These are phyloP conservation scores for Camillea tinctor DNA, from an alignment of 2,329 filamentous ascomycete genomes.

Conservation along the genomic window DNA sequence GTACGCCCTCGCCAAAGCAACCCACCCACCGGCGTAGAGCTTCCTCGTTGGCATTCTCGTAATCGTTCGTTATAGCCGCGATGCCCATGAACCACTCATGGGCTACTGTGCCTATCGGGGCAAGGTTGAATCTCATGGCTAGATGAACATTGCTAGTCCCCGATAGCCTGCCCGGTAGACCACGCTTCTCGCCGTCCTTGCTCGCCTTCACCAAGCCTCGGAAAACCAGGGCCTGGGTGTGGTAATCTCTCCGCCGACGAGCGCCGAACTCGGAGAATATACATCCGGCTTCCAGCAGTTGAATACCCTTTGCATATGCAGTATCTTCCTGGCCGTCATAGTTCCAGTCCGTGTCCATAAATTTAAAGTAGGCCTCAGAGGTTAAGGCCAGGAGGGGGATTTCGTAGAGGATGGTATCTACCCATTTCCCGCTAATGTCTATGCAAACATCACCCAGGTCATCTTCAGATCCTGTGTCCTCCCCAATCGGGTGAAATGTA, in stretches of 20 bases:
- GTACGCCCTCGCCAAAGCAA: constrained; percentile 81
- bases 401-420: constrained; percentile 96
- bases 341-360: constrained; percentile 90
- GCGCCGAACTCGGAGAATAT: constrained; percentile 93
- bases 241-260: constrained; percentile 84
- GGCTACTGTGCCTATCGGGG: constrained; percentile 82
- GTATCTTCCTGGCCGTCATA: constrained; percentile 83
- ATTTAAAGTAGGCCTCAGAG: constrained; percentile 96
- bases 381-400: constrained; percentile 90
- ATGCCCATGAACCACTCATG: constrained; percentile 99
- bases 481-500: constrained; percentile 57
- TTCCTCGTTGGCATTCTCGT: constrained; percentile 78
- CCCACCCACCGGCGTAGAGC: constrained; percentile 86
- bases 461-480: constrained; percentile 60
- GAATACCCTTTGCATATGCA: constrained; percentile 77
- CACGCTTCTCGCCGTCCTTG: constrained; percentile 64
- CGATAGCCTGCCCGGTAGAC: constrained; percentile 69
- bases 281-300: constrained; percentile 78
- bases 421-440: constrained; percentile 78
- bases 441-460: constrained; percentile 75
- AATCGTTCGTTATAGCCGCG: constrained; percentile 85
- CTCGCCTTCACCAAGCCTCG: constrained; percentile 78
- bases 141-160: constrained; percentile 97
- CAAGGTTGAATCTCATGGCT: constrained; percentile 85
- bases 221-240: constrained; percentile 91